phyloP scores from a whole-genome alignment of 1,284 basidiomycete genomes.

The Rugosomyces carneus region DNA sequence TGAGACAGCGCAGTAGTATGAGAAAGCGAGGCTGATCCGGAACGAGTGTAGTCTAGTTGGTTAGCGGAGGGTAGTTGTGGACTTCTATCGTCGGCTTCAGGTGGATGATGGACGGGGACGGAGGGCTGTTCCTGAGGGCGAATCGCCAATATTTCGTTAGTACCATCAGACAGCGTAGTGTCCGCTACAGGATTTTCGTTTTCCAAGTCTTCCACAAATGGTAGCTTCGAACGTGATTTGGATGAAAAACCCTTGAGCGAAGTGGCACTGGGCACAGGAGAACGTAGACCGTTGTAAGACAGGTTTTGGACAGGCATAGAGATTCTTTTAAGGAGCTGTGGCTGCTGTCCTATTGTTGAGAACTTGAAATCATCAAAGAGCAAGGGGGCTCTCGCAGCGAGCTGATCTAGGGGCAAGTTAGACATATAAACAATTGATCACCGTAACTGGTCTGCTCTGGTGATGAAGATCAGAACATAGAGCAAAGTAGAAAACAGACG shows the following conservation, averaged over 20 bases:
- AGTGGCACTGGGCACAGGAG: conserved; percentile 20
- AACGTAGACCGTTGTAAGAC: conserved; percentile 15
- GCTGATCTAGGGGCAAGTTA: conserved; percentile 2
- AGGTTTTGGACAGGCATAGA: conserved; percentile 25
- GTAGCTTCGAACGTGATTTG: not conserved
- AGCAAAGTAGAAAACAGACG: not conserved
- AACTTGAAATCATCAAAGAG: conserved; percentile 37
- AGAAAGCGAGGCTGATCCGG: not conserved
- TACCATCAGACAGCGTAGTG: not conserved
- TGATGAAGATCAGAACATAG: conserved; percentile 2
- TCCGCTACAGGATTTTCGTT: not conserved
- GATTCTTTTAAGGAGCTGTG: conserved; percentile 40
- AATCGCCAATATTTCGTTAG: not conserved
- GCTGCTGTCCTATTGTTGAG: conserved; percentile 39
- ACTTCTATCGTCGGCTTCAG: not conserved
- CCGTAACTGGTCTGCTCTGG: not conserved
- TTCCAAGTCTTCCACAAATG: not conserved
- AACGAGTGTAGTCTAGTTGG: not conserved
- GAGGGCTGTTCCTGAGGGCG: not conserved
- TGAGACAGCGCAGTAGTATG: not conserved
- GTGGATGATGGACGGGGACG: not conserved
- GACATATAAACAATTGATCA: not conserved
- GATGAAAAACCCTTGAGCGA: not conserved
- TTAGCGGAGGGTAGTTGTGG: not conserved
- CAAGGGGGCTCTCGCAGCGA: conserved; percentile 11